Percentiles rank a stretch among this genome's conserved stretches.
phyloP scores from a whole-genome alignment of 2,329 filamentous ascomycete species.

The Beauveria brongniartii region DNA sequence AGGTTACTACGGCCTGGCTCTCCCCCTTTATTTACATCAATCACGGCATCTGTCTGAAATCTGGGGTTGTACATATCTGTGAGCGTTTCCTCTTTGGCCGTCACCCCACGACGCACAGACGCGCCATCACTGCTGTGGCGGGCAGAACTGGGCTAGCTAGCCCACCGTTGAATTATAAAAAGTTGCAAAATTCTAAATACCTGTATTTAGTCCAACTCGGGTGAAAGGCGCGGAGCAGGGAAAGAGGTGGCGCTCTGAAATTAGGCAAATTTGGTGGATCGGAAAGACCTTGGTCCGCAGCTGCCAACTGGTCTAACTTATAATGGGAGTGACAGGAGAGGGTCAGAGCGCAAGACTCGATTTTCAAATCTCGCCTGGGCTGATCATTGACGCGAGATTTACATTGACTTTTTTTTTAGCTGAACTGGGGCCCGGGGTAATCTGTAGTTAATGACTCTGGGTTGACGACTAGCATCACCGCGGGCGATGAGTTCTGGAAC shows the following conservation, averaged over 20 bases:
- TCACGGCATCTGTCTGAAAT: background rate
- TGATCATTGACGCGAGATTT: background rate
- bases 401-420: background rate
- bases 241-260: background rate
- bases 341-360: background rate
- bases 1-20: no score
- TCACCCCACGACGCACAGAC: constrained; percentile 6
- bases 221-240: background rate
- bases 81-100: background rate
- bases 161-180: background rate
- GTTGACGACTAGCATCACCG: background rate
- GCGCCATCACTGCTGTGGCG: background rate
- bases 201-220: background rate
- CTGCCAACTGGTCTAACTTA: background rate
- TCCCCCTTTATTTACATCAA: background rate
- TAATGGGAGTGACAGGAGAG: background rate
- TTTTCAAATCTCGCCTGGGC: no score
- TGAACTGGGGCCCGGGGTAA: background rate
- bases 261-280: background rate
- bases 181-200: background rate
- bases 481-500: background rate
- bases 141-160: background rate
- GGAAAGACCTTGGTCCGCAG: background rate
- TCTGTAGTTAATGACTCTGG: background rate
- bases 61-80: background rate